Conservation (phyloP, 2,329 filamentous ascomycete genomes). For the Trichoderma sp. region DNA sequence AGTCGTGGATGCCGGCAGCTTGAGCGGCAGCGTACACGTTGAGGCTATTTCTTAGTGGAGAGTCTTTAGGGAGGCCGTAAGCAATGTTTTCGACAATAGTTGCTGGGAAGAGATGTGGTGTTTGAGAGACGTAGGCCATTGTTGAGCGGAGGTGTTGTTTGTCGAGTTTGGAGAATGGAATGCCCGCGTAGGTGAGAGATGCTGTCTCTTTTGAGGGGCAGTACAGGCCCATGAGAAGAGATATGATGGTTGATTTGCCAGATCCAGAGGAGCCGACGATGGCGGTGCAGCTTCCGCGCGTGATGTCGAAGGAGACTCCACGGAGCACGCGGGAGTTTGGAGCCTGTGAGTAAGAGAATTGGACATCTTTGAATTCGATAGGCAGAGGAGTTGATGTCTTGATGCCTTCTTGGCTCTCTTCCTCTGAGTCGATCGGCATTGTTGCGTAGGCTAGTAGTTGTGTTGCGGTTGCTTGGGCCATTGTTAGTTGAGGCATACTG, state of each 20-base stretch:
- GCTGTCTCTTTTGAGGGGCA: conserved; percentile 30
- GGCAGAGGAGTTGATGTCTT: conserved; percentile 36
- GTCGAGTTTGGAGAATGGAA: conserved; percentile 58
- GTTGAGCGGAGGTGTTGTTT: conserved; percentile 57
- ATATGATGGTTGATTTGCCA: conserved; percentile 85
- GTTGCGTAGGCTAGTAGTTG: conserved; percentile 69
- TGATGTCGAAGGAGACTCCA: conserved; percentile 64
- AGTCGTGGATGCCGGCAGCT: conserved; percentile 69
- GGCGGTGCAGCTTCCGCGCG: conserved; percentile 64
- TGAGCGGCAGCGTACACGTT: conserved; percentile 53
- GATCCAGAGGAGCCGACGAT: conserved; percentile 82
- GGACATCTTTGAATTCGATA: conserved; percentile 52
- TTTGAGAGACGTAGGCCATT: conserved; percentile 68
- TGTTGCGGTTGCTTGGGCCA: conserved; percentile 68
- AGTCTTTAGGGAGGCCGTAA: conserved; percentile 66
- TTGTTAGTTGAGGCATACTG: conserved; percentile 77
- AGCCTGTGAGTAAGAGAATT: conserved; percentile 69
- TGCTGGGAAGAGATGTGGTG: conserved; percentile 73
- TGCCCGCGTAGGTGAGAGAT: conserved; percentile 57
- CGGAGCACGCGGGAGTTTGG: conserved; percentile 55
- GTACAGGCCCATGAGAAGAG: conserved; percentile 73
- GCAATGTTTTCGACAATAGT: conserved; percentile 61
- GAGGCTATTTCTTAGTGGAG: conserved; percentile 44
- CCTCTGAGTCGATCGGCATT: conserved; percentile 53
- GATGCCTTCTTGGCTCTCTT: conserved; percentile 53